phyloP scores from a whole-genome alignment of 176 grass and related monocot species.

The Tillandsia leiboldiana region DNA sequence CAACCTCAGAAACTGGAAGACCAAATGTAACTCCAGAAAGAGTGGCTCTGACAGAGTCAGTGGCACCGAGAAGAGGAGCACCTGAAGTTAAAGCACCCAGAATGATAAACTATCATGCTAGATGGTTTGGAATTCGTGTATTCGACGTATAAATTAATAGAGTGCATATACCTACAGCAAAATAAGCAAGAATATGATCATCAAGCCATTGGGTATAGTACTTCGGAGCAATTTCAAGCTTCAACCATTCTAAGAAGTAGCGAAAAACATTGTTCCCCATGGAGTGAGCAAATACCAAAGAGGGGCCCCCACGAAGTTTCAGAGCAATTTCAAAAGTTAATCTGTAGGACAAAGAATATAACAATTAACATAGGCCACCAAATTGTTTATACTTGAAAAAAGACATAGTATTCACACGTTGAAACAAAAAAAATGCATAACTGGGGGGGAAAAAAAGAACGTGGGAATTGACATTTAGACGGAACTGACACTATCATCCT shows the following conservation, averaged over 20 bases:
- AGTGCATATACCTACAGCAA: constrained; percentile 64
- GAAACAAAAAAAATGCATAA: neutral
- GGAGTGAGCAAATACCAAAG: constrained; percentile 96
- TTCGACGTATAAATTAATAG: constrained; percentile 14
- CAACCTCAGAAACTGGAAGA: constrained; percentile 81
- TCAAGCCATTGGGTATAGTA: constrained; percentile 81
- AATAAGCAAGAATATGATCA: constrained; percentile 89
- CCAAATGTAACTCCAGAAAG: constrained; percentile 78
- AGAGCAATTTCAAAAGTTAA: constrained; percentile 89
- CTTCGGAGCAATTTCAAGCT: constrained; percentile 92
- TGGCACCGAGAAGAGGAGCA: constrained; percentile 82
- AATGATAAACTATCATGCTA: neutral
- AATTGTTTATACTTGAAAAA: constrained; percentile 10
- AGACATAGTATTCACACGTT: neutral
- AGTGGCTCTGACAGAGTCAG: constrained; percentile 53
- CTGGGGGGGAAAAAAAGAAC: neutral
- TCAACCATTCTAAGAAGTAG: constrained; percentile 95
- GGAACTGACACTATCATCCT: neutral
- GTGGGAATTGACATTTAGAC: neutral
- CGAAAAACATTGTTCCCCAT: constrained; percentile 97
- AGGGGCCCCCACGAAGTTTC: constrained; percentile 82
- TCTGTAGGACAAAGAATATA: constrained; percentile 33
- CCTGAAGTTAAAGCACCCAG: constrained; percentile 28
- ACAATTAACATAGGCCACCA: constrained; percentile 16
- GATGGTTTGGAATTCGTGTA: neutral